These are phyloP conservation scores for Neofusicoccum sp. DNA, from an alignment of 2,329 filamentous ascomycete genomes.

Conservation along the genomic window DNA sequence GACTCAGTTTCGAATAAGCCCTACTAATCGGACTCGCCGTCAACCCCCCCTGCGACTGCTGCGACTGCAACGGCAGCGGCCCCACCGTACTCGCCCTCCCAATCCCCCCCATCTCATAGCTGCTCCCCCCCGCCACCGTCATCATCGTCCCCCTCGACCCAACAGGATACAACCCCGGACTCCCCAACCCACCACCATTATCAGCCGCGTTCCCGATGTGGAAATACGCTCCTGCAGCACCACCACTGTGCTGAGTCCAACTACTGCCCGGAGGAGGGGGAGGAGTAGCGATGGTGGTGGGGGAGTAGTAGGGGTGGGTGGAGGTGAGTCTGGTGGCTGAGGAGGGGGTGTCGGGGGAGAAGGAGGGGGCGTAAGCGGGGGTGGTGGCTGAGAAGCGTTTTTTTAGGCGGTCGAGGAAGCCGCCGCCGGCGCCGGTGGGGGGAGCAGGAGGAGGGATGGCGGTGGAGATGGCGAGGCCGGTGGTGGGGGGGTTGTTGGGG, in stretches of 20 bases:
- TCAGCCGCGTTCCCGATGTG: not conserved
- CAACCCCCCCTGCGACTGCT: not conserved
- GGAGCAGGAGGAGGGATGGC: not conserved
- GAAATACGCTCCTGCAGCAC: not conserved
- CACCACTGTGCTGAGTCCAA: not conserved
- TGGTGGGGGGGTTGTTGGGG: not conserved
- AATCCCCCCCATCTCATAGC: not conserved
- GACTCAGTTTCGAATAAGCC: constrained; percentile 14
- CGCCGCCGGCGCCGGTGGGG: not conserved
- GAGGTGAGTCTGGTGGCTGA: not conserved
- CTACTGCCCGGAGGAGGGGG: not conserved
- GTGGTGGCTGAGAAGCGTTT: not conserved
- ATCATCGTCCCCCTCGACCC: not conserved
- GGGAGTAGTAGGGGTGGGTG: not conserved
- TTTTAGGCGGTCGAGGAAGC: not conserved
- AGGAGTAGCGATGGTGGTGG: not conserved
- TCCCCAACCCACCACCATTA: no score
- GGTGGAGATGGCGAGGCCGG: not conserved
- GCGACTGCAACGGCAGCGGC: not conserved
- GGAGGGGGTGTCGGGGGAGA: not conserved
- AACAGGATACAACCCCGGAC: not conserved
- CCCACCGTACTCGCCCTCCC: not conserved
- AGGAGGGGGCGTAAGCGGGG: not conserved
- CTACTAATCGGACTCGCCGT: not conserved
- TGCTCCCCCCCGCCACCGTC: not conserved